Base-by-base conservation (phyloP, 108 stramenopile genomes). In the Schizochytrium sp. region DNA sequence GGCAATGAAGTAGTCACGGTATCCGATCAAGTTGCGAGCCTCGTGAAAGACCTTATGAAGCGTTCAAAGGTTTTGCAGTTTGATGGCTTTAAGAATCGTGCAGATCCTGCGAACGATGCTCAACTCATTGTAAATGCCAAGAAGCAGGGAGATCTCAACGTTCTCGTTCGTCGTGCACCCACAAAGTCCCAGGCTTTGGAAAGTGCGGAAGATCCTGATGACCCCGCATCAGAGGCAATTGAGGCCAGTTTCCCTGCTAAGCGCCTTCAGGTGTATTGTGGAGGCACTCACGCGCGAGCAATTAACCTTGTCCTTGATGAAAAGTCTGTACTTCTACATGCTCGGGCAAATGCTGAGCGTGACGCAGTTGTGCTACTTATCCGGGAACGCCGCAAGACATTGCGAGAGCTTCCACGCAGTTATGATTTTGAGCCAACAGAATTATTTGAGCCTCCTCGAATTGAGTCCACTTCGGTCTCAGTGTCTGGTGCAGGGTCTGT, bases 331-430 rank as follows among this genome's bases (percentile, higher is more conserved):
- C 45, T 49, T n/a, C 17, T 49, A 2, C 76, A 83, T 53, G 76
- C 76, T 47, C 76, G 47, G 10, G 47, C 76, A 17, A 83, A 83
- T 40, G 76, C 53, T 5, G 76, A 83, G 53, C 76, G 76, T 40
- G 76, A 83, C 47, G 53, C 76, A 47, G 15, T 83, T 0, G 55
- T 83, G 5, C 45, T 83, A 5, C 10, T 55, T 47, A 47, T 83
- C 50, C 76, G 76, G 7, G 50, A 53, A n/a, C 50, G 50, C 0
- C 76, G 76, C 47, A 53, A 49, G 1, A 53, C 49, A 1, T 15
- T 83, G 15, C 5, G 40, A 42, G 76, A 10, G 2, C 10, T 17
- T 8, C 47, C 47, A 42, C 15, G 15, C 76, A 38, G 8, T 8
- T 83, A 83, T 53, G 76, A 49, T 50, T 55, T 83, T 3, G 53